phyloP scores from a whole-genome alignment of 2,329 filamentous ascomycete species.

The Fusarium sp. region DNA sequence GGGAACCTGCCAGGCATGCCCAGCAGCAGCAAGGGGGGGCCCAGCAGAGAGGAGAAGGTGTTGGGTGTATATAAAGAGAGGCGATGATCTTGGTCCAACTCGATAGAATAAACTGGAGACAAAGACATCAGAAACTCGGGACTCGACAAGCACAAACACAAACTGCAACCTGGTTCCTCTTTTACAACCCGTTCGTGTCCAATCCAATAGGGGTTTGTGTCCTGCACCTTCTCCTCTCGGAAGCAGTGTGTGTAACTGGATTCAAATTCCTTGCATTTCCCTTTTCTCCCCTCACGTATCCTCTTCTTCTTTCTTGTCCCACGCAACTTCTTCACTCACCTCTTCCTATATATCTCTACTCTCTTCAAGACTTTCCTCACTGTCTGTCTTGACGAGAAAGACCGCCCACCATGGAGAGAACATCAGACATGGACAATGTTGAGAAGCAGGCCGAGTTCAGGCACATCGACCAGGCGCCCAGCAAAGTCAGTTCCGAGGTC shows the following conservation, averaged over 20 bases:
- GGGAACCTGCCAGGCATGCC: too few species aligned
- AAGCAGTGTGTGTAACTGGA: slow-evolving; percentile 32
- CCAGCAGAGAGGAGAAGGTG: not conserved
- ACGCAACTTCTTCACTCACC: not conserved
- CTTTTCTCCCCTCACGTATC: slow-evolving; percentile 4
- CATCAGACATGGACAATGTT: slow-evolving; percentile 29
- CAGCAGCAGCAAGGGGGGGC: not conserved
- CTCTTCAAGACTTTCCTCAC: not conserved
- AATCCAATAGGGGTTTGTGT: slow-evolving; percentile 24
- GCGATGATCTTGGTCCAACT: slow-evolving; percentile 24
- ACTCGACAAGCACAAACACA: slow-evolving; percentile 15
- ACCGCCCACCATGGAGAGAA: slow-evolving; percentile 45
- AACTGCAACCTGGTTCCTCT: slow-evolving; percentile 19
- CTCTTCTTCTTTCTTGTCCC: slow-evolving; percentile 8
- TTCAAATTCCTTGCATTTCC: slow-evolving; percentile 16
- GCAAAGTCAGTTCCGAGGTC: slow-evolving; percentile 45
- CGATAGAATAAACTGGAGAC: slow-evolving; percentile 29
- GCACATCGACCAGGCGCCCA: slow-evolving; percentile 43
- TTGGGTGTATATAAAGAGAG: slow-evolving; percentile 18
- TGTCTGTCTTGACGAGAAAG: not conserved
- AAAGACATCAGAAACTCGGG: slow-evolving; percentile 13
- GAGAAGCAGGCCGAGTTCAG: slow-evolving; percentile 49
- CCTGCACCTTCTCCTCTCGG: slow-evolving; percentile 18
- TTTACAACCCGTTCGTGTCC: not conserved
- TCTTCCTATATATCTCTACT: not conserved